phyloP scores from a whole-genome alignment of 108 stramenopile species.

The Cylindrotheca closterium region DNA sequence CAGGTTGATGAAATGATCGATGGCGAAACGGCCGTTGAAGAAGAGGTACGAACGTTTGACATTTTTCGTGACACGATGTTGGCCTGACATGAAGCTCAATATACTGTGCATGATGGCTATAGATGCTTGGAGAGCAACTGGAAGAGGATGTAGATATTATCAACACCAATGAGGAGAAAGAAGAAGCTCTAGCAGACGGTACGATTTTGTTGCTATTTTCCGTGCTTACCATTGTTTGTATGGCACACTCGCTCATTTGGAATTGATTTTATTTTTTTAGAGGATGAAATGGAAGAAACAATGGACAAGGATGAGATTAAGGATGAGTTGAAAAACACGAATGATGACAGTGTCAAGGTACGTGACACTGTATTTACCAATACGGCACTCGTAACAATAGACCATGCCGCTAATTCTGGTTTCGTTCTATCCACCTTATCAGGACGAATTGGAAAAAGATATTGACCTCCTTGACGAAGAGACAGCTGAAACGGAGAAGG shows the following conservation, averaged over 20 bases:
- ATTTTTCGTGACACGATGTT: too few relatives aligned
- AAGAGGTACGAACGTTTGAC: constrained; percentile 6
- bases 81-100: too few relatives aligned
- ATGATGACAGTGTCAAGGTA: constrained; percentile 5
- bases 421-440: neutral
- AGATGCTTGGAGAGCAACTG: constrained; percentile 9
- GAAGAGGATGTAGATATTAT: constrained; percentile 32
- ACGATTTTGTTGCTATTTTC: neutral
- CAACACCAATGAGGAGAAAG: constrained; percentile 15
- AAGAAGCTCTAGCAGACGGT: constrained; percentile 5
- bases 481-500: neutral
- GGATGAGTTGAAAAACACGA: constrained; percentile 11
- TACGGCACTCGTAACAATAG: too few relatives aligned
- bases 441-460: constrained; percentile 19
- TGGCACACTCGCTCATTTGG: neutral
- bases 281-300: constrained; percentile 2
- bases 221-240: neutral
- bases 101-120: neutral
- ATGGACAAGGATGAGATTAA: constrained; percentile 1
- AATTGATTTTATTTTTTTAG: neutral
- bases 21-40: constrained; percentile 6
- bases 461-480: constrained; percentile 13
- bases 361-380: too few relatives aligned
- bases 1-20: constrained; percentile 33
- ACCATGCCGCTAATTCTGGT: too few relatives aligned